A percentile compares a stretch with the other conserved stretches of the same genome.
These are phyloP conservation scores for Wilcoxina mikolae DNA, from an alignment of 495 filamentous ascomycete species.

Conservation along the genomic window DNA sequence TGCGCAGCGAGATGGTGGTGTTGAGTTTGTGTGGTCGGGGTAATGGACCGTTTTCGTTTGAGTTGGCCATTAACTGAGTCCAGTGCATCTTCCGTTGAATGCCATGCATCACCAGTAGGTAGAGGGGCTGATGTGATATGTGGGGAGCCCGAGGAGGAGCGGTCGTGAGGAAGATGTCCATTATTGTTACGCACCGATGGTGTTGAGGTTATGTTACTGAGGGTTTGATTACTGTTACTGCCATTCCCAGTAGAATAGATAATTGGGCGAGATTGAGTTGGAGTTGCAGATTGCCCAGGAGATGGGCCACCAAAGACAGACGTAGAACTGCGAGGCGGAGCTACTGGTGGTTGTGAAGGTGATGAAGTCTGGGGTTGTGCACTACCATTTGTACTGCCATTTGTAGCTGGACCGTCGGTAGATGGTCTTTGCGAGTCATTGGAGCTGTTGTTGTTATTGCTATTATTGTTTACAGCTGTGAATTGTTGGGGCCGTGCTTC, in stretches of 20 bases:
- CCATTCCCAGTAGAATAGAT: neutral
- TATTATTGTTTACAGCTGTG: constrained; percentile 22
- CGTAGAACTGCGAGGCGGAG: constrained; percentile 1
- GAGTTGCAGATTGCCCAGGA: neutral
- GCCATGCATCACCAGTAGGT: neutral
- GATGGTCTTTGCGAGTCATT: constrained; percentile 5
- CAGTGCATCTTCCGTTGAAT: constrained; percentile 58
- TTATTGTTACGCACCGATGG: neutral
- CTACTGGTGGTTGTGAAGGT: constrained; percentile 13
- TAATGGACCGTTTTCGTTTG: constrained; percentile 27
- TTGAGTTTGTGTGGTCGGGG: constrained; percentile 23
- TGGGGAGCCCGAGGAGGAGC: neutral
- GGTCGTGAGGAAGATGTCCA: neutral
- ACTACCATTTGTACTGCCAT: neutral
- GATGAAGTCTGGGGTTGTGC: neutral
- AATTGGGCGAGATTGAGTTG: neutral
- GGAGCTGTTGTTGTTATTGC: no score
- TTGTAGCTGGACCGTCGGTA: neutral
- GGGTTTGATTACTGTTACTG: neutral
- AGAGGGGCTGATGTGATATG: neutral
- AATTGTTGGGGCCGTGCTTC: constrained; percentile 21
- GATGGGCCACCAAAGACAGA: neutral
- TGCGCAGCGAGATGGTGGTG: constrained; percentile 27
- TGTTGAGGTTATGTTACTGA: constrained; percentile 10
- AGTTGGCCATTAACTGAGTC: constrained; percentile 42